Percentiles rank a stretch among this genome's conserved stretches.
phyloP scores from a whole-genome alignment of 257 asterid species.

The Przewalskia tangutica region DNA sequence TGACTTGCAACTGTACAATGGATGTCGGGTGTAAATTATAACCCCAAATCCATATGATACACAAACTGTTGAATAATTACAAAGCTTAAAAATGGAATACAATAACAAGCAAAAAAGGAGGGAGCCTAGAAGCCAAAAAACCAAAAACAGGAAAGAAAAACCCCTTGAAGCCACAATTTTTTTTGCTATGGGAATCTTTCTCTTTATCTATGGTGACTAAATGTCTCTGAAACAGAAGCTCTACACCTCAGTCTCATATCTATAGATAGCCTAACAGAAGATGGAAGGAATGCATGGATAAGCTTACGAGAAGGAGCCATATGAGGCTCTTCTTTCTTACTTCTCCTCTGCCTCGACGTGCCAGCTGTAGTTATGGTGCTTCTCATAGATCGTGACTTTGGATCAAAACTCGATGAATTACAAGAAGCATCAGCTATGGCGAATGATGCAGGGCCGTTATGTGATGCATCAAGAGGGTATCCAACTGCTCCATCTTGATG shows the following conservation, averaged over 20 bases:
- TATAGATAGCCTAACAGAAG: constrained; percentile 49
- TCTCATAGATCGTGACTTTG: constrained; percentile 30
- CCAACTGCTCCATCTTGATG: constrained; percentile 83
- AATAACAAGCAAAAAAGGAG: neutral
- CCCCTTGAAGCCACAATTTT: neutral
- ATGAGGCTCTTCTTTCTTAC: constrained; percentile 35
- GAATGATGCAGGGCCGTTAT: constrained; percentile 38
- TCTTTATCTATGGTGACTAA: constrained; percentile 22
- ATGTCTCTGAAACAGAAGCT: constrained; percentile 30
- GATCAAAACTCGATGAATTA: constrained; percentile 31
- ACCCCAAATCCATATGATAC: constrained; percentile 9
- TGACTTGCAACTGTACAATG: constrained; percentile 5
- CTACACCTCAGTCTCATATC: constrained; percentile 50
- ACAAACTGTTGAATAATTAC: constrained; percentile 13
- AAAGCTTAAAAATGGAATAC: constrained; percentile 7
- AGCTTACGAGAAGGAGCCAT: constrained; percentile 43
- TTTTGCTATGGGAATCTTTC: neutral
- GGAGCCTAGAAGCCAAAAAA: neutral
- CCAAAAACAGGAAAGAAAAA: neutral
- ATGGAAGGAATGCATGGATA: constrained; percentile 44
- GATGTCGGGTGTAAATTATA: neutral
- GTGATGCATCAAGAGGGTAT: constrained; percentile 28
- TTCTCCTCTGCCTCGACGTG: constrained; percentile 35
- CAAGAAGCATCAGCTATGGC: constrained; percentile 33
- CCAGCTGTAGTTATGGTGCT: constrained; percentile 21